Base-by-base conservation (phyloP, 139 green algal genomes). In the Chlamydomonas schloesseri region DNA sequence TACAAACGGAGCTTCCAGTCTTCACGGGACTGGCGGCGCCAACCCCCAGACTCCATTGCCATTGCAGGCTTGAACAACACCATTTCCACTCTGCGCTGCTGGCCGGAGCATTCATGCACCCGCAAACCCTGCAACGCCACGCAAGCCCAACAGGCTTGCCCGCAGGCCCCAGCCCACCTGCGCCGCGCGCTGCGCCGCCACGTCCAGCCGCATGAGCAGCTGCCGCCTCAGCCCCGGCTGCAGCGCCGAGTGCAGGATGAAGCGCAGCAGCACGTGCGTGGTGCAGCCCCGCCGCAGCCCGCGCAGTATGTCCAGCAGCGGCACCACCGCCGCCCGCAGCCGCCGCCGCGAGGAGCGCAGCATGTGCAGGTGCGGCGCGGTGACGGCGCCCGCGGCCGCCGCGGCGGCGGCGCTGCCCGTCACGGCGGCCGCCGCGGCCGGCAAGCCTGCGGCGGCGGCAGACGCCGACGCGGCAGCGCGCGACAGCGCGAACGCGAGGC, bases 231-330 rank as follows among this genome's bases (percentile, higher is more conserved):
- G 42, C 37, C 14, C 26, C 5, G 77, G 77, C 23, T 73, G 33
- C 10, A 83, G 26, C 29, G 77, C 6, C 8, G 77, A 83, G 77
- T 46, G 64, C 21, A 83, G 62, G 28, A 83, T 21, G 62, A 83
- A 83, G 28, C 62, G 62, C 37, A 83, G 77, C 62, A 83, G 62
- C 62, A 73, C 62, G 77, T 83, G 77, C 18, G 77, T 83, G 11
- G 62, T 83, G 26, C 77, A 83, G 37, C 77, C 77, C 14, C n/a
- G 77, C 60, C 64, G 62, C 62, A 83, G 28, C 23, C 23, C 33
- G 21, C 42, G 60, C 62, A 83, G 77, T 28, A 28, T 14, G 28
- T 64, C 77, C 60, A 83, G 28, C 77, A 70, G 36, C 62, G 62
- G 42, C 60, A 26, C n/a, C 37, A 64, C 77, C 37, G 77, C 28